These are phyloP conservation scores for Camellia sinensis DNA, from an alignment of 148 eudicot genomes.

Conservation along the genomic window DNA sequence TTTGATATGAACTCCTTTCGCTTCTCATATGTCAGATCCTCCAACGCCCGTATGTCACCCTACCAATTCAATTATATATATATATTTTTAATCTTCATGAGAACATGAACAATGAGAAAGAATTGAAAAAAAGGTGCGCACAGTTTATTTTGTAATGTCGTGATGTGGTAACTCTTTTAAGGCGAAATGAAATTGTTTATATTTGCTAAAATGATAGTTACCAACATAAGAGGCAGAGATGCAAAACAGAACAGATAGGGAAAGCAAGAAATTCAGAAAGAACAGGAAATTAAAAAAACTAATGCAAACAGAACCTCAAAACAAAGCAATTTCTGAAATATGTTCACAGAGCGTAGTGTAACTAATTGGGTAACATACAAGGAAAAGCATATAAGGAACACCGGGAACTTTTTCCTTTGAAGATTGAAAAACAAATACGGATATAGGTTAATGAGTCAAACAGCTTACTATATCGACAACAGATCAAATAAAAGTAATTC, in stretches of 20 bases:
- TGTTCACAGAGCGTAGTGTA: not conserved
- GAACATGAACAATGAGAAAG: not conserved
- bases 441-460: too few relatives aligned
- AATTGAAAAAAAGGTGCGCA: not conserved
- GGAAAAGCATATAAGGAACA: not conserved
- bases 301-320: not conserved
- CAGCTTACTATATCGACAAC: not conserved
- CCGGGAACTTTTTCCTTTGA: too few relatives aligned
- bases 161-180: not conserved
- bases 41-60: conserved; percentile 87
- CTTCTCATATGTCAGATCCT: conserved; percentile 82
- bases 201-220: not conserved
- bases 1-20: conserved; percentile 67
- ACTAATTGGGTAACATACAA: not conserved
- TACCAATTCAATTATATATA: conserved; percentile 14
- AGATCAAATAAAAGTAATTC: not conserved
- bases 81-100: not conserved
- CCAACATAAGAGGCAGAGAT: not conserved
- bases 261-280: not conserved
- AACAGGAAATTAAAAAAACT: not conserved
- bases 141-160: not conserved
- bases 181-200: not conserved
- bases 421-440: not conserved
- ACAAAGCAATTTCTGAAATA: not conserved
- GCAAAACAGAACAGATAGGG: not conserved